Base-by-base conservation (phyloP, 2,329 filamentous ascomycete species). In the Colletotrichum sp. region DNA sequence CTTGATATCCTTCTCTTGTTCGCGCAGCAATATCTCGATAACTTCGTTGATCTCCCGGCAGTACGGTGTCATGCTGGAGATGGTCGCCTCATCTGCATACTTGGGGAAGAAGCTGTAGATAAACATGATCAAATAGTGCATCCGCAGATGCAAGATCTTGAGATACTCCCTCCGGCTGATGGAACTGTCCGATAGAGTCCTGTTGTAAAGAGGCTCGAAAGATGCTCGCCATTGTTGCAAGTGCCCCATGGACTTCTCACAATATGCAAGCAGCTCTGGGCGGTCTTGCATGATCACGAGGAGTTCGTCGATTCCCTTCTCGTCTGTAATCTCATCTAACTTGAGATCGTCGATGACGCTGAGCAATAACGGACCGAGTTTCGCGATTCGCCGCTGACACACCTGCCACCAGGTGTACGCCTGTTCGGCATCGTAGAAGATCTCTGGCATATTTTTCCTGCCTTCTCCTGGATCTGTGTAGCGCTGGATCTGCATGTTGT, bases 11-110 rank as follows among this genome's bases (percentile, higher is more conserved):
- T 59, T 63, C 16, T 79, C 79, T 71, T 81, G 79, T 67, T 77
- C 77, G 2, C 76, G 67, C 28, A 88, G 82, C 5, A 88, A 74
- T 4, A 81, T 83, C 71, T 85, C 85, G 7, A 83, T 82, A 7
- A 87, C 82, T 1, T 75, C 74, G 36, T 83, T 86, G 24, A 88
- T 83, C 78, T 88, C 86, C 16, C 79, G 82, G 75, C 88, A 87
- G 48, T 85, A 82, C 0, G 86, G 85, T 6, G 86, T 88, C 59
- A 88, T 81, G 6, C 80, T 79, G 36, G 81, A 83, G 61, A 86
- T 83, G 5, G 80, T 82, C 63, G 82, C 80, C 66, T 85, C 79
- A 63, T 83, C 81, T 6, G 83, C 83, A 77, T 84, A 87, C 4
- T 84, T 83, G 2, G 85, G 82, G 16, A 87, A 81, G 4, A 82